Conservation (phyloP, 768 basidiomycete genomes). For the Crucibulum laeve region DNA sequence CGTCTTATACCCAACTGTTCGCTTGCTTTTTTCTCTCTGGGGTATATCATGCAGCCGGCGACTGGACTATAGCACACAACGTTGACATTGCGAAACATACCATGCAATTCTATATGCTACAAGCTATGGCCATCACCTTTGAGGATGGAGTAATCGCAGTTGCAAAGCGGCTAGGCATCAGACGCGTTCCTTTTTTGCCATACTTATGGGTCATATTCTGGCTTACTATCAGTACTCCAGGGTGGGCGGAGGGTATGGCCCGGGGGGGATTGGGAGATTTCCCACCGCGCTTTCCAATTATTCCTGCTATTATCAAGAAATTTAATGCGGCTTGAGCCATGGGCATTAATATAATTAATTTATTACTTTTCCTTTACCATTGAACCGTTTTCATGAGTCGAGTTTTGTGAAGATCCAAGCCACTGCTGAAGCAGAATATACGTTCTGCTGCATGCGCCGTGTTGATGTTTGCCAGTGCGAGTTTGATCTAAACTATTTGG, state of each 20-base stretch:
- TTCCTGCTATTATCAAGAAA: no score
- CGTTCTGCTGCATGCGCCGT: no score
- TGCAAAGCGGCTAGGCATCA: constrained; percentile 1
- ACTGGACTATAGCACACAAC: constrained; percentile 1
- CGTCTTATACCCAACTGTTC: constrained; percentile 24
- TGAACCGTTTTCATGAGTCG: no score
- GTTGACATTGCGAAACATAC: neutral
- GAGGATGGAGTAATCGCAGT: constrained; percentile 20
- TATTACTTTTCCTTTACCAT: no score
- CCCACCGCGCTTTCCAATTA: no score
- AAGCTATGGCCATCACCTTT: constrained; percentile 22
- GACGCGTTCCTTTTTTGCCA: neutral
- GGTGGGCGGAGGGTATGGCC: neutral
- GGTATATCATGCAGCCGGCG: constrained; percentile 15
- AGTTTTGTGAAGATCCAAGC: no score
- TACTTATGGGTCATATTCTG: neutral
- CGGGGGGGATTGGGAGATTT: neutral
- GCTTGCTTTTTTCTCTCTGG: constrained; percentile 26
- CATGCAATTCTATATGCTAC: constrained; percentile 21
- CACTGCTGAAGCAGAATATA: no score
- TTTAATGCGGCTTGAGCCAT: no score
- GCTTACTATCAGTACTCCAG: neutral
- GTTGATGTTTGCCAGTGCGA: no score
- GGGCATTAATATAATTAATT: no score
- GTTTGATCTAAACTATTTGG: no score